phyloP scores from a whole-genome alignment of 768 basidiomycete species.

The Brasilioporus rufonigricans region DNA sequence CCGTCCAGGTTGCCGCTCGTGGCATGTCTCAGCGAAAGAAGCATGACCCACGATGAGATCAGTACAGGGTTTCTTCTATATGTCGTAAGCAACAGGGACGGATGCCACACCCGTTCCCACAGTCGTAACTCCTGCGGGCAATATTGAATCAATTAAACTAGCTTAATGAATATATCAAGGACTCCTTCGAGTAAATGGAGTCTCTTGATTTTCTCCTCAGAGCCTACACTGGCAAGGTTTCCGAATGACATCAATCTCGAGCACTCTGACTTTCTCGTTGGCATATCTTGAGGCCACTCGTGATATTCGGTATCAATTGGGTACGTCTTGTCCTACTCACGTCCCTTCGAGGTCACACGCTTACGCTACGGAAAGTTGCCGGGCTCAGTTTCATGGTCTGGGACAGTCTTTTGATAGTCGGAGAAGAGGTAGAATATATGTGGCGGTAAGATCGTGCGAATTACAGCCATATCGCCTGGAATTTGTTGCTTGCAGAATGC shows the following conservation, averaged over 20 bases:
- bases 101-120: background rate
- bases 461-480: no score
- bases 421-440: constrained; percentile 27
- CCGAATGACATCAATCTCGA: constrained; percentile 3
- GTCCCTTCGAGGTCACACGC: background rate
- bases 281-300: constrained; percentile 4
- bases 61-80: no score
- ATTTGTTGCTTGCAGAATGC: constrained; percentile 11
- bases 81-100: background rate
- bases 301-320: constrained; percentile 6
- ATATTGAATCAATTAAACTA: background rate
- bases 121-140: no score
- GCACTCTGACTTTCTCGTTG: background rate
- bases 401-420: constrained; percentile 26
- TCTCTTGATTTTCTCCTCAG: background rate
- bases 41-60: no score
- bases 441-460: constrained; percentile 26
- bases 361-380: constrained; percentile 20
- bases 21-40: no score
- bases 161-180: background rate
- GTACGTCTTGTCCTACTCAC: background rate
- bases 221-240: background rate
- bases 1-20: no score
- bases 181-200: background rate
- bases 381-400: constrained; percentile 26